A percentile compares a stretch with the other conserved stretches of the same genome.
These are phyloP conservation scores for Mycena epipterygia DNA, from an alignment of 768 basidiomycete genomes.

Conservation along the genomic window DNA sequence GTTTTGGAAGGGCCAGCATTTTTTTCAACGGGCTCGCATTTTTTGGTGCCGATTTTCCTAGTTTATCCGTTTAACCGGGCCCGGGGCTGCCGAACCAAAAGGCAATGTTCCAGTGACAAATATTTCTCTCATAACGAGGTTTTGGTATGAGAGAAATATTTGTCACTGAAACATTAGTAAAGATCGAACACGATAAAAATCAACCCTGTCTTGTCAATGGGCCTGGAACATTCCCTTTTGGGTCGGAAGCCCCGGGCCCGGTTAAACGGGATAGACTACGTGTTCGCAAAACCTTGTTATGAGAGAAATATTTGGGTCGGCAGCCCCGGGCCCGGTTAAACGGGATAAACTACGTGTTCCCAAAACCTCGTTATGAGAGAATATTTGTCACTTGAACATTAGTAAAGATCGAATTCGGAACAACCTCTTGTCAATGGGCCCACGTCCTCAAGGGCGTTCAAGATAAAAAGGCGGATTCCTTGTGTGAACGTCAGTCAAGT, in stretches of 20 bases:
- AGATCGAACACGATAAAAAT: slow-evolving; percentile 8
- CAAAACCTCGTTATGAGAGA: not conserved
- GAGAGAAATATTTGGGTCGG: not conserved
- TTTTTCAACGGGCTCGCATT: too few species aligned
- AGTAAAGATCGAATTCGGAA: slow-evolving; percentile 10
- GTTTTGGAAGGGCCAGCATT: too few species aligned
- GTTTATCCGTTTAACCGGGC: not conserved
- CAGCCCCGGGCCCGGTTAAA: slow-evolving; percentile 8
- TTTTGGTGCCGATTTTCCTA: too few species aligned
- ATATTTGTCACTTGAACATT: slow-evolving; percentile 10
- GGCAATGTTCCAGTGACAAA: too few species aligned
- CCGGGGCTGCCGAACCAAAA: not conserved
- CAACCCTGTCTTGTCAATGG: slow-evolving; percentile 6
- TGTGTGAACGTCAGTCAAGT: not conserved
- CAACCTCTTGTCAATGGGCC: slow-evolving; percentile 8
- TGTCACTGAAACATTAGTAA: slow-evolving; percentile 8
- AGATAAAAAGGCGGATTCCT: not conserved
- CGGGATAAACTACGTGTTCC: not conserved
- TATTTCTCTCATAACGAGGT: too few species aligned
- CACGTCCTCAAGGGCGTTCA: slow-evolving; percentile 3
- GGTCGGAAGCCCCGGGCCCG: too few species aligned
- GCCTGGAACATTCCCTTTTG: too few species aligned
- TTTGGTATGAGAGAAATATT: not conserved
- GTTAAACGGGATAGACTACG: too few species aligned
- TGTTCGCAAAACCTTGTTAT: too few species aligned